These are phyloP conservation scores for Fagus crenata DNA, from an alignment of 306 rosid species.

Conservation along the genomic window DNA sequence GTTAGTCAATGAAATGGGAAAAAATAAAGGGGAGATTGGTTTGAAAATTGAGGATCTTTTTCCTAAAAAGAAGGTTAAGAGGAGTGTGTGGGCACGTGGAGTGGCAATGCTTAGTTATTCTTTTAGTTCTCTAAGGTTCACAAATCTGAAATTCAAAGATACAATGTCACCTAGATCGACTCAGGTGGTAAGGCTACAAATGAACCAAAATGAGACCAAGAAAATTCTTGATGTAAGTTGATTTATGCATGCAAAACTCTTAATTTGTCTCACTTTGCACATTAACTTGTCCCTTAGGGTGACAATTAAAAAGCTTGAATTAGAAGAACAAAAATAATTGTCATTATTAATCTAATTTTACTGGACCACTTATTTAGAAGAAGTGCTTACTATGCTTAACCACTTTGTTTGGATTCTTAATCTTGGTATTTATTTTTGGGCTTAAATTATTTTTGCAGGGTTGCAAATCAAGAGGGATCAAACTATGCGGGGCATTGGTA, in stretches of 20 bases:
- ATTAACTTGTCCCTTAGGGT: no score
- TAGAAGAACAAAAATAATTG: not conserved
- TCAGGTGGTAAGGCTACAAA: constrained; percentile 50
- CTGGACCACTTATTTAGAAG: no score
- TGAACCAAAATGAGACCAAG: constrained; percentile 37
- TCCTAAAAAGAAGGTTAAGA: constrained; percentile 36
- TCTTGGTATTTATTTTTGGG: not conserved
- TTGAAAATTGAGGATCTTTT: constrained; percentile 55
- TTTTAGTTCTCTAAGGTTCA: constrained; percentile 41
- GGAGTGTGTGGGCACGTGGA: constrained; percentile 51
- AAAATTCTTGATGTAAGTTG: constrained; percentile 44
- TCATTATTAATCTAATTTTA: not conserved
- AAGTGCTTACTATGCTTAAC: no score
- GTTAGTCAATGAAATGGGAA: constrained; percentile 1
- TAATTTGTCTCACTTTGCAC: no score
- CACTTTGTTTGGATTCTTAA: not conserved
- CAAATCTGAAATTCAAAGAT: constrained; percentile 54
- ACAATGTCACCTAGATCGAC: constrained; percentile 34
- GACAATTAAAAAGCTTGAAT: not conserved
- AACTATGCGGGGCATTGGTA: constrained; percentile 50
- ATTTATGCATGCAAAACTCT: not conserved
- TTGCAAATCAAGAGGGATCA: constrained; percentile 51
- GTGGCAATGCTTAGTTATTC: constrained; percentile 55
- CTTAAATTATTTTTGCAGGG: constrained; percentile 33
- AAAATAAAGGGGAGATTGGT: constrained; percentile 1